A percentile compares a stretch with the other conserved stretches of the same genome.
These are phyloP conservation scores for Scenedesmus sp. DNA, from an alignment of 163 green algal genomes.

Conservation along the genomic window DNA sequence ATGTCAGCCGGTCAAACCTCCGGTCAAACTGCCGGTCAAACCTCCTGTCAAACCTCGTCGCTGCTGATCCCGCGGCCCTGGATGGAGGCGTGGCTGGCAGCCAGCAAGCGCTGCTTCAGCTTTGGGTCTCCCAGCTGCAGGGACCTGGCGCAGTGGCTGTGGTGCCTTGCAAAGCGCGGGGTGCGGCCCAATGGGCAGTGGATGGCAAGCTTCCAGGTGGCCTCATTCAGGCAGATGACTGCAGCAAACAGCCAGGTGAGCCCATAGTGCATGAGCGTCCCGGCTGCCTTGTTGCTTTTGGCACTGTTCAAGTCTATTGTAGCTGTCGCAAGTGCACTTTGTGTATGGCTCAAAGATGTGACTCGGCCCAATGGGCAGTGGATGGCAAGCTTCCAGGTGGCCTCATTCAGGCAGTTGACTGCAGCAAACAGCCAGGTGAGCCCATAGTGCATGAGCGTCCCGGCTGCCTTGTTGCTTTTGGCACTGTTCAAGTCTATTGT, in stretches of 20 bases:
- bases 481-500: too few relatives aligned
- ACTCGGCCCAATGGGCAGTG: too few relatives aligned
- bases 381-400: constrained; percentile 49
- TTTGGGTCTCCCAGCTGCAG: constrained; percentile 13
- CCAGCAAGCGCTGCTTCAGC: constrained; percentile 13
- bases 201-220: constrained; percentile 48
- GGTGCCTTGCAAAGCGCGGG: constrained; percentile 26
- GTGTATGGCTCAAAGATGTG: too few relatives aligned
- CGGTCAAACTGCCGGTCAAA: background rate
- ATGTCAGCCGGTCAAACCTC: constrained; percentile 1
- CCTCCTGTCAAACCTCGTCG: background rate
- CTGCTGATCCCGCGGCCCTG: background rate
- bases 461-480: background rate
- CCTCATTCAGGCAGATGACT: constrained; percentile 36
- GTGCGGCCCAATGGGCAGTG: constrained; percentile 24
- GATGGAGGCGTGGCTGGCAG: constrained; percentile 43
- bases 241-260: constrained; percentile 22
- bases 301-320: background rate
- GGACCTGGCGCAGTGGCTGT: constrained; percentile 47
- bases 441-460: background rate
- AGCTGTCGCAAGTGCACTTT: too few relatives aligned
- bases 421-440: constrained; percentile 24
- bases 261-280: background rate
- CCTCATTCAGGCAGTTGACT: constrained; percentile 35
- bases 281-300: background rate